These are phyloP conservation scores for Lunularia cruciata DNA, from an alignment of 225 moss, liverwort and hornwort genomes.

Conservation along the genomic window DNA sequence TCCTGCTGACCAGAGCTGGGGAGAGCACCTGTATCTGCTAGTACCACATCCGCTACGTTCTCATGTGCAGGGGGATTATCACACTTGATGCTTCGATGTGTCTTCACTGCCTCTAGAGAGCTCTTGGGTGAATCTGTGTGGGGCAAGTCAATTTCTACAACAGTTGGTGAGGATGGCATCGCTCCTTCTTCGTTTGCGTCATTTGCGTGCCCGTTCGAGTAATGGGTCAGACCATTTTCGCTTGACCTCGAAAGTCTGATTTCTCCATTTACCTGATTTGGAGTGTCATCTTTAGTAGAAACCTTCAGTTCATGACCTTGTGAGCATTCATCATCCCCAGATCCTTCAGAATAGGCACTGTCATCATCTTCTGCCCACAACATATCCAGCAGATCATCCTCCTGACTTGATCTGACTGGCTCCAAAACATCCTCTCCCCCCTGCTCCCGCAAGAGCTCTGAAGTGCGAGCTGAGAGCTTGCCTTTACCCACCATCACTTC, in stretches of 20 bases:
- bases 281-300: conserved; percentile 20
- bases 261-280: conserved; percentile 31
- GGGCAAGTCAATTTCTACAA: conserved; percentile 27
- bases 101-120: neutral
- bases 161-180: conserved; percentile 15
- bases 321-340: conserved; percentile 29
- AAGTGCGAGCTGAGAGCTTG: conserved; percentile 25
- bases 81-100: neutral
- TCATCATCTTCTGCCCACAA: conserved; percentile 42
- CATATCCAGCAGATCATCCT: conserved; percentile 42
- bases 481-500: conserved; percentile 29
- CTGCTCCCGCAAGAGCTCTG: conserved; percentile 17
- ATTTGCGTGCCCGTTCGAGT: conserved; percentile 18
- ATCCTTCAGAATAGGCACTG: conserved; percentile 35
- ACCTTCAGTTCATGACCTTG: neutral
- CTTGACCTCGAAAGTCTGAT: conserved; percentile 29
- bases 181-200: conserved; percentile 16
- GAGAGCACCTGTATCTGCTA: neutral
- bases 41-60: neutral
- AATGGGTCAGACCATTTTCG: conserved; percentile 17
- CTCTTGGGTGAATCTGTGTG: conserved; percentile 24
- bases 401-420: conserved; percentile 33
- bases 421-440: conserved; percentile 24
- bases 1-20: neutral
- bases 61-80: neutral